Evolutionary conservation across 176 grass and related monocot species (phyloP), one percentile per base, ranked within the genome.

Genomic region (Phoenix roebelenii): DNA sequence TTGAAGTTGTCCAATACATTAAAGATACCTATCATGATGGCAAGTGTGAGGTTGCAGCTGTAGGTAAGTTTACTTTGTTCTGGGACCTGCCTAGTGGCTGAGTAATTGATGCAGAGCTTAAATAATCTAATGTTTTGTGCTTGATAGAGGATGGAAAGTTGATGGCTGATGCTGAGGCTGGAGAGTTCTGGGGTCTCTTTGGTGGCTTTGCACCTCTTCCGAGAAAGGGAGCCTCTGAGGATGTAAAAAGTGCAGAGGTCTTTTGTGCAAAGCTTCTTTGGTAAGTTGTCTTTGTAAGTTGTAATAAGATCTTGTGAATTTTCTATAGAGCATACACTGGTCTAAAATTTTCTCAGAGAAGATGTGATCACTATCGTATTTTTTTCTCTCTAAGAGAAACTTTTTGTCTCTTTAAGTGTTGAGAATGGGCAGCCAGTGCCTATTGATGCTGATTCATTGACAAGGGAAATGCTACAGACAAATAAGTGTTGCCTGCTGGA

Each of bases 141-240:
- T 24, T 52, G 74, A 76, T 57, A 96, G 87, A 97, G 78, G 93
- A 97, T 64, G 93, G 93, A 50, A 97, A 85, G 72, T 63, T 97
- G 72, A 97, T 97, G 93, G 93, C 87, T 75, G 93, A 97, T 18
- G 87, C 76, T 70, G 93, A 97, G 54, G 93, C 93, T 63, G 93
- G 87, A 80, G 93, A 97, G 66, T 97, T 97, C 64, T 97, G 87
- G 93, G 87, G 73, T 23, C 73, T 80, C 24, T 97, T 97, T 76
- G 93, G 93, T 15, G 93, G 93, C 58, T 91, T 97, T 75, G 87
- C 93, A 64, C 93, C 93, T 77, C 76, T 97, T 52, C 93, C 87
- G 68, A 88, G 93, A 60, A 97, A 97, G 69, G 67, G 68, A 57
- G 76, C 83, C 70, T 82, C 81, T 80, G 84, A 88, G 16, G 59